A percentile compares a stretch with the other conserved stretches of the same genome.
Conservation (phyloP, 2,329 filamentous ascomycete genomes). For the Phaeosphaeriaceae sp. region DNA sequence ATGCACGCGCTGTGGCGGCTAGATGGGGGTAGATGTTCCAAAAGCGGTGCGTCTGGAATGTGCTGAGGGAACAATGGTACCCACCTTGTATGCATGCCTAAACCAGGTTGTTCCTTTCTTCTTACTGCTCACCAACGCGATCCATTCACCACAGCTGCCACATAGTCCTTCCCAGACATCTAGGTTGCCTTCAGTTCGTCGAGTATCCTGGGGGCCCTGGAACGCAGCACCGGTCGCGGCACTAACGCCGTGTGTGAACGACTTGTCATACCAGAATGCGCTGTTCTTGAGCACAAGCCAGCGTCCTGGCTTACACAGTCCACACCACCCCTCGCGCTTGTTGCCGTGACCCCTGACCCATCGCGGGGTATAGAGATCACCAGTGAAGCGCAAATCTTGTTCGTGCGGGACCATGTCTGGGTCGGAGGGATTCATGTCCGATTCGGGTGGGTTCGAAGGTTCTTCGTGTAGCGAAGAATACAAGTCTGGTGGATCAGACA, state of each 20-base stretch:
- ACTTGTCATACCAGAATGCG: conserved; percentile 93
- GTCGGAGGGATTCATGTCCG: conserved; percentile 82
- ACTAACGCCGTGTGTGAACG: conserved; percentile 86
- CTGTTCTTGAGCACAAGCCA: conserved; percentile 92
- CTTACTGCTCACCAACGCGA: conserved; percentile 81
- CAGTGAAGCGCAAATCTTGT: conserved; percentile 76
- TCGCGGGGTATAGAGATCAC: conserved; percentile 81
- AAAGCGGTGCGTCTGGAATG: conserved; percentile 11
- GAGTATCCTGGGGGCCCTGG: conserved; percentile 75
- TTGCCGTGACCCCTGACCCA: conserved; percentile 88
- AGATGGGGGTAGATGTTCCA: conserved; percentile 8
- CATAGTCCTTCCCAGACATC: conserved; percentile 84
- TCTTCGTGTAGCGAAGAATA: conserved; percentile 78
- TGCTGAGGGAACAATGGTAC: conserved; percentile 21
- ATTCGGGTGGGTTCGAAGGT: conserved; percentile 74
- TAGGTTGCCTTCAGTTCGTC: conserved; percentile 79
- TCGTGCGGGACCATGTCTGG: conserved; percentile 79
- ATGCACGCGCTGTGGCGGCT: background rate
- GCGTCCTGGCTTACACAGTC: conserved; percentile 82
- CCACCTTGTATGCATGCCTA: conserved; percentile 84
- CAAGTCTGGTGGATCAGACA: conserved; percentile 77
- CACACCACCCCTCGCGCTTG: conserved; percentile 89
- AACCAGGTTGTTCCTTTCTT: conserved; percentile 96
- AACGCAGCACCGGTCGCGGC: conserved; percentile 81
- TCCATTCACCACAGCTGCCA: conserved; percentile 80